Base-by-base conservation (phyloP, 1,284 basidiomycete genomes). In the Austropuccinia psidii region DNA sequence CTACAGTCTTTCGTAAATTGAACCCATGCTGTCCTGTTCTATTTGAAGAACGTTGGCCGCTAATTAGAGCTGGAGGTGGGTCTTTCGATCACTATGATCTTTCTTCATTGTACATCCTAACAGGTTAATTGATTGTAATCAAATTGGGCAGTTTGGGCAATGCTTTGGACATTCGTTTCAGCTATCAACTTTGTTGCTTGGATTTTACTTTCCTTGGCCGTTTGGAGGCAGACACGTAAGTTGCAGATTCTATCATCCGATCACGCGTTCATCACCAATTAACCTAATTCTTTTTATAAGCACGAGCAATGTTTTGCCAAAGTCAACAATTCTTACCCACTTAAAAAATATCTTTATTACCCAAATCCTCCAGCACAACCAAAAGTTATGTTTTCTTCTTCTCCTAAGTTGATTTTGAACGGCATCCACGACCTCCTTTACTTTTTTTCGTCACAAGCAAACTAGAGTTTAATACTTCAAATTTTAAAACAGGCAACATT, bases 321-420 rank as follows among this genome's bases (percentile, higher is more conserved):
- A 70, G 67, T 33, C 67, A 70, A 27, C 67, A 70, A 21, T 70
- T 70, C 31, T 70, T 70, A 45, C 67, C 67, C 7, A 70, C 67
- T n/a, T 70, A 49, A 55, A 6, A n/a, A 60, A n/a, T n/a, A n/a
- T n/a, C n/a, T n/a, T n/a, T n/a, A n/a, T n/a, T n/a, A n/a, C n/a
- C n/a, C n/a, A n/a, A n/a, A n/a, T n/a, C n/a, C n/a, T n/a, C n/a
- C n/a, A n/a, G n/a, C n/a, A n/a, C n/a, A n/a, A n/a, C n/a, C n/a
- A n/a, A n/a, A n/a, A n/a, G n/a, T n/a, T n/a, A n/a, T n/a, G n/a
- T n/a, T n/a, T n/a, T n/a, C n/a, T n/a, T n/a, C n/a, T n/a, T n/a
- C n/a, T n/a, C n/a, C n/a, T n/a, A n/a, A n/a, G n/a, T n/a, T n/a
- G n/a, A n/a, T n/a, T n/a, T n/a, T n/a, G n/a, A n/a, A n/a, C n/a